Percentiles rank a stretch among this genome's conserved stretches.
Conservation (phyloP, 768 basidiomycete genomes). For the Boletales sp. region DNA sequence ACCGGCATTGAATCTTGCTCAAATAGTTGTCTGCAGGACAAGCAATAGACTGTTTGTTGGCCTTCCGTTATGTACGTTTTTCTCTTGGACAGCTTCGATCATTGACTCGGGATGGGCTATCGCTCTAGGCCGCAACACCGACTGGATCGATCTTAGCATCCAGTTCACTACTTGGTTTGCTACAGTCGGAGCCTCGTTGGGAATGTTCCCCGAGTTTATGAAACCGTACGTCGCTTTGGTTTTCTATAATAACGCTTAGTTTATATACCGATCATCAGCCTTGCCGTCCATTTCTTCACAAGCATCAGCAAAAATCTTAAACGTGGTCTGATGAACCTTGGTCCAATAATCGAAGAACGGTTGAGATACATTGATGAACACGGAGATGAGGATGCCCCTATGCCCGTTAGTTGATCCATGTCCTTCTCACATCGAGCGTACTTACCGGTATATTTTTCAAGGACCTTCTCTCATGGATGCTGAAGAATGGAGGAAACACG, state of each 20-base stretch:
- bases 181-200: conserved; percentile 15
- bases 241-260: too few species aligned
- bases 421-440: not conserved
- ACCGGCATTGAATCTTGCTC: conserved; percentile 19
- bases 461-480: conserved; percentile 35
- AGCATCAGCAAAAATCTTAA: not conserved
- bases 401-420: not conserved
- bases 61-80: conserved; percentile 39
- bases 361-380: not conserved
- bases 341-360: conserved; percentile 31
- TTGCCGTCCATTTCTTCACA: conserved; percentile 15
- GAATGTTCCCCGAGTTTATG: conserved; percentile 31
- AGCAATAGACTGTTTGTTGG: conserved; percentile 49
- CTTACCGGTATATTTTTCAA: conserved; percentile 3
- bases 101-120: not conserved
- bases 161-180: conserved; percentile 26
- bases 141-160: conserved; percentile 19
- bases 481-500: conserved; percentile 20
- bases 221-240: conserved; percentile 21
- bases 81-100: too few species aligned
- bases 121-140: conserved; percentile 1
- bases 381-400: not conserved
- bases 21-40: conserved; percentile 36
- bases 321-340: conserved; percentile 11
- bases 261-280: conserved; percentile 1